Base-by-base conservation (phyloP, 164 flowering plant genomes). In the Vitis amurensis region DNA sequence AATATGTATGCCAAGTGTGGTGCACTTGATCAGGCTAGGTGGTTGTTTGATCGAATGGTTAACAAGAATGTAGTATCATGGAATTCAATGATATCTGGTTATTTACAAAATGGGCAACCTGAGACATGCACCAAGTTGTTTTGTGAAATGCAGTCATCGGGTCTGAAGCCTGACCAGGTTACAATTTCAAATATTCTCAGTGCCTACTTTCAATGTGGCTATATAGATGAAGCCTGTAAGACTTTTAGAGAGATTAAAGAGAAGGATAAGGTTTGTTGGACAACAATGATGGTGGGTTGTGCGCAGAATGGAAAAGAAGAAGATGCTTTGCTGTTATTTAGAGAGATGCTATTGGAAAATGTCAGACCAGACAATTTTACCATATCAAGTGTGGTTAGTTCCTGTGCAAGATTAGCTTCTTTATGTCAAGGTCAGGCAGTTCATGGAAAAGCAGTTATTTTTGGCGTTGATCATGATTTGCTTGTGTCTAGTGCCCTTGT, bases 1-100 rank as follows among this genome's bases (percentile, higher is more conserved):
- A 85, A 86, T 78, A 69, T 86, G 85, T 89, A 89, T 70, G 83
- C 83, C 3, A 89, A 86, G 70, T 85, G 87, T 71, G 88, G 85
- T 8, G 78, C 74, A 47, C 63, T 89, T 61, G 76, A 83, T 19
- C 51, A 55, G 8, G 89, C 91, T 0, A 47, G 79, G 63, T 74
- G 76, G 75, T 49, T 86, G 73, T 89, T 89, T 71, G 81, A 85
- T 74, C 52, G 69, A 58, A 69, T 81, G 76, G 47, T 14, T 49
- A 64, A 73, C 23, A 87, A 68, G 70, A 86, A 68, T 66, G 67
- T 79, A 63, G 81, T 82, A 8, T 69, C 84, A 1, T 81, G 84
- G 84, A 81, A 78, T 64, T 73, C 63, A 6, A 78, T 81, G 67
- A 79, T 79, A 44, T 70, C 81, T n/a, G 90, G 87, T 16, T 82